These are phyloP conservation scores for Beauveria bassiana DNA, from an alignment of 2,329 filamentous ascomycete species.

Conservation along the genomic window DNA sequence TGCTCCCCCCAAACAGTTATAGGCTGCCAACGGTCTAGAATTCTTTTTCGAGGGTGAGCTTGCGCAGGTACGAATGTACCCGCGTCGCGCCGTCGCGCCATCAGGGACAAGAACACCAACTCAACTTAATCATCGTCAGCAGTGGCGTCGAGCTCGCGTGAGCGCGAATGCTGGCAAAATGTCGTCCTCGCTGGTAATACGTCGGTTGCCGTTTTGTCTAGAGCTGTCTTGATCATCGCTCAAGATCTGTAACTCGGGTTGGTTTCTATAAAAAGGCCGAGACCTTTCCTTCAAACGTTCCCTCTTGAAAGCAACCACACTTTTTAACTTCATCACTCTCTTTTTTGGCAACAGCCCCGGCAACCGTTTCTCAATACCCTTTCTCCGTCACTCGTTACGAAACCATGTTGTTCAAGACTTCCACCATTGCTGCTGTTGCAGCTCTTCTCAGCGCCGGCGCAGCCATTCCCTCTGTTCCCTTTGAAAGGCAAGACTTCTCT, in stretches of 20 bases:
- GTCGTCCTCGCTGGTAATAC: neutral
- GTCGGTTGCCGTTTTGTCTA: too few relatives aligned
- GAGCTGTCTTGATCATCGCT: too few relatives aligned
- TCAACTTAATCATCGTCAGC: neutral
- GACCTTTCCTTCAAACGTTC: too few relatives aligned
- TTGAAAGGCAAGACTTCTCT: neutral
- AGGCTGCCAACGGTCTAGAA: neutral
- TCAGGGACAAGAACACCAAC: neutral
- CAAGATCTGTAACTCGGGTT: too few relatives aligned
- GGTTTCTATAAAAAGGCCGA: too few relatives aligned
- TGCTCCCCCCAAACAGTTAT: too few relatives aligned
- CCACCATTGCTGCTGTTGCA: neutral
- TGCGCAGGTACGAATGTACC: neutral
- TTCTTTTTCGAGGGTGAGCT: neutral
- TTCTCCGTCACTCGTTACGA: neutral
- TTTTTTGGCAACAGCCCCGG: neutral
- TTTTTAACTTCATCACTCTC: neutral
- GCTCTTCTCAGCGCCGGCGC: neutral
- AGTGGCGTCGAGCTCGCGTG: neutral
- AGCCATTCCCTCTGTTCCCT: neutral
- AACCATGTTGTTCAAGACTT: constrained; percentile 4
- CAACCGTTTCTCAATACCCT: neutral
- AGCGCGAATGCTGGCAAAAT: neutral
- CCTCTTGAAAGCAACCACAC: neutral
- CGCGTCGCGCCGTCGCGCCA: neutral